phyloP scores from a whole-genome alignment of 257 asterid genomes.

The Orobanche coerulescens region DNA sequence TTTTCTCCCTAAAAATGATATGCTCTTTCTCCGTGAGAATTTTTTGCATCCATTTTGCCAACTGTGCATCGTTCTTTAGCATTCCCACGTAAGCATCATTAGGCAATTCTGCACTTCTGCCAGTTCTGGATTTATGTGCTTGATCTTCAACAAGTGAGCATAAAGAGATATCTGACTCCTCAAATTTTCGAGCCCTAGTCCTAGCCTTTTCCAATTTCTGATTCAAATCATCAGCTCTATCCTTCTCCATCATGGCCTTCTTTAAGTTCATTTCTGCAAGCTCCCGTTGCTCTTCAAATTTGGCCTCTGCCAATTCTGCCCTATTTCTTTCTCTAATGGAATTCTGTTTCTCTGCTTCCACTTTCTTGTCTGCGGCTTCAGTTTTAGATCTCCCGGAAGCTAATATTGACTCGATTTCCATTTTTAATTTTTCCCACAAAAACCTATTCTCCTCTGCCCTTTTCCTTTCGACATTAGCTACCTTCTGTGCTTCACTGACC shows the following conservation, averaged over 20 bases:
- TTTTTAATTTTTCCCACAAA: conserved; percentile 37
- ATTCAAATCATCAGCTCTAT: conserved; percentile 44
- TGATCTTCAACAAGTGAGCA: conserved; percentile 28
- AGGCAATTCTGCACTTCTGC: conserved; percentile 16
- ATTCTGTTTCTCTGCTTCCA: conserved; percentile 48
- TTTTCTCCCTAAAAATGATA: conserved; percentile 32
- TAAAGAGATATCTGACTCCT: conserved; percentile 31
- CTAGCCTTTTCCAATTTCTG: conserved; percentile 46
- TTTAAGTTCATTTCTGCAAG: conserved; percentile 45
- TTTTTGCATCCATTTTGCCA: conserved; percentile 28
- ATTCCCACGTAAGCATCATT: conserved; percentile 23
- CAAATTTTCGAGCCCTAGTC: conserved; percentile 34
- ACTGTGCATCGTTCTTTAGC: conserved; percentile 23
- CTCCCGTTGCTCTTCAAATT: conserved; percentile 40
- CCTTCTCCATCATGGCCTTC: conserved; percentile 53
- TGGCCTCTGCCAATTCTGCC: conserved; percentile 45
- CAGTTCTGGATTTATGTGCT: conserved; percentile 18
- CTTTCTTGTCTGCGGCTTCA: conserved; percentile 44
- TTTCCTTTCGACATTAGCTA: conserved; percentile 32
- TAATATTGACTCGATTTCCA: conserved; percentile 41
- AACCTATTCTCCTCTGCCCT: conserved; percentile 43
- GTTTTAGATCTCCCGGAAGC: conserved; percentile 36
- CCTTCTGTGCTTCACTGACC: conserved; percentile 37
- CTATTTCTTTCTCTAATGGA: conserved; percentile 42
- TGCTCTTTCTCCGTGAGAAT: conserved; percentile 40